phyloP scores from a whole-genome alignment of 1,139 yeast species.

The Fermentozyma sake region DNA sequence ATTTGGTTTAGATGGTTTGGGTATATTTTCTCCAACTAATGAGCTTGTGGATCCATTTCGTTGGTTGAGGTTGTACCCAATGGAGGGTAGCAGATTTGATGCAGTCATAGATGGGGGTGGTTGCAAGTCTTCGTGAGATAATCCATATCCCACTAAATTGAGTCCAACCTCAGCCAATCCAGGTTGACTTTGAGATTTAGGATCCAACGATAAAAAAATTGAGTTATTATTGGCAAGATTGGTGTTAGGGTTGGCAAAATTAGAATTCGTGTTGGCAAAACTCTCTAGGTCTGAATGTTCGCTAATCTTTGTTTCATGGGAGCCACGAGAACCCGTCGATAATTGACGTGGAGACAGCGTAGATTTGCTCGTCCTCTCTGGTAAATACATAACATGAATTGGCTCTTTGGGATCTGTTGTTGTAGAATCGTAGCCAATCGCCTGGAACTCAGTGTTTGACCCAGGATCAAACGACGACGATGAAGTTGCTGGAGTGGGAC shows the following conservation, averaged over 20 bases:
- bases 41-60: conserved; percentile 13
- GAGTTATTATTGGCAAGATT: conserved; percentile 5
- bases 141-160: conserved; percentile 22
- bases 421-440: conserved; percentile 30
- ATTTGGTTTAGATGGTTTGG: conserved; percentile 4
- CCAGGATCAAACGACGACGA: no score
- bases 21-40: no score
- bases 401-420: conserved; percentile 23
- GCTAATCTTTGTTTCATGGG: conserved; percentile 2
- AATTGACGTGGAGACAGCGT: conserved; percentile 12
- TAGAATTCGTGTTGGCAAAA: no score
- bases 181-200: conserved; percentile 15
- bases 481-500: no score
- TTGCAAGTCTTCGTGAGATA: conserved; percentile 22
- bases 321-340: conserved; percentile 12
- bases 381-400: conserved; percentile 26
- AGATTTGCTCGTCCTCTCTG: conserved; percentile 12
- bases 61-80: conserved; percentile 1
- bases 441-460: conserved; percentile 30
- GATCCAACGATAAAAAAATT: conserved; percentile 28
- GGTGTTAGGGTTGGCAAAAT: conserved; percentile 6
- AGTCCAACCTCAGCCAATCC: conserved; percentile 17
- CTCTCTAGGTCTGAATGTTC: conserved; percentile 2
- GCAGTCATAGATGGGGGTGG: conserved; percentile 18
- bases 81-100: conserved; percentile 3